Conservation (phyloP, 768 basidiomycete species). For the Leccinum uliginosum region DNA sequence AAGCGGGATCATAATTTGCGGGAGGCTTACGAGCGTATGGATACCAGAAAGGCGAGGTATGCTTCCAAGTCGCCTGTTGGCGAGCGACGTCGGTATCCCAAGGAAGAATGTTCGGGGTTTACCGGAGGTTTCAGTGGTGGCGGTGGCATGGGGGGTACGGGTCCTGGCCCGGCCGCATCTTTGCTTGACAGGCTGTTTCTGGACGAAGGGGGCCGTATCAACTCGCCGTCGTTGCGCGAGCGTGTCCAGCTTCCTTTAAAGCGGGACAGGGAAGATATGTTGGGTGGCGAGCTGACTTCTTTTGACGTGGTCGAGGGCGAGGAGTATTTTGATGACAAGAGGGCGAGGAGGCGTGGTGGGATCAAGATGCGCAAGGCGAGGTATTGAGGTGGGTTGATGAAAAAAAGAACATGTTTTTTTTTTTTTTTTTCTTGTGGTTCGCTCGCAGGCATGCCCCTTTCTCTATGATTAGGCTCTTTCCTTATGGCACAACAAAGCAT, state of each 20-base stretch:
- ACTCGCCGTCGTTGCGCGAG: slow-evolving; percentile 31
- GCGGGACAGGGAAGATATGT: slow-evolving; percentile 29
- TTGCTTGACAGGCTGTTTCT: slow-evolving; percentile 37
- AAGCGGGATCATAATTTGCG: slow-evolving; percentile 15
- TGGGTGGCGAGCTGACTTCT: slow-evolving; percentile 9
- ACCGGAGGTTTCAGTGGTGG: not conserved
- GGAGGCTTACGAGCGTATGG: slow-evolving; percentile 22
- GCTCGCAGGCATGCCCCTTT: not conserved
- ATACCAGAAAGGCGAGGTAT: slow-evolving; percentile 14
- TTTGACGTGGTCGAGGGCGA: slow-evolving; percentile 15
- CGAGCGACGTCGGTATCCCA: slow-evolving; percentile 16
- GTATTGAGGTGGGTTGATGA: not conserved
- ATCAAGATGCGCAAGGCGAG: slow-evolving; percentile 20
- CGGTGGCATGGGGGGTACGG: not conserved
- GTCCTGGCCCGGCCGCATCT: slow-evolving; percentile 25
- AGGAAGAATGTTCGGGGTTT: slow-evolving; percentile 5
- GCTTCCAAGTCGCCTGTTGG: slow-evolving; percentile 7
- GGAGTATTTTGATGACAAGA: slow-evolving; percentile 22
- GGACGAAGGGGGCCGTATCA: slow-evolving; percentile 11
- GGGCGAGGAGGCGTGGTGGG: slow-evolving; percentile 22
- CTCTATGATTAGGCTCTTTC: not conserved
- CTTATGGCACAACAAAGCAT: not conserved
- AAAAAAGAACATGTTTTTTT: not conserved
- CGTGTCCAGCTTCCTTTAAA: slow-evolving; percentile 36
- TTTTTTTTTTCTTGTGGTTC: not conserved